A percentile compares a stretch with the other conserved stretches of the same genome.
phyloP scores from a whole-genome alignment of 2,329 filamentous ascomycete species.

The Fusarium caatingaense region DNA sequence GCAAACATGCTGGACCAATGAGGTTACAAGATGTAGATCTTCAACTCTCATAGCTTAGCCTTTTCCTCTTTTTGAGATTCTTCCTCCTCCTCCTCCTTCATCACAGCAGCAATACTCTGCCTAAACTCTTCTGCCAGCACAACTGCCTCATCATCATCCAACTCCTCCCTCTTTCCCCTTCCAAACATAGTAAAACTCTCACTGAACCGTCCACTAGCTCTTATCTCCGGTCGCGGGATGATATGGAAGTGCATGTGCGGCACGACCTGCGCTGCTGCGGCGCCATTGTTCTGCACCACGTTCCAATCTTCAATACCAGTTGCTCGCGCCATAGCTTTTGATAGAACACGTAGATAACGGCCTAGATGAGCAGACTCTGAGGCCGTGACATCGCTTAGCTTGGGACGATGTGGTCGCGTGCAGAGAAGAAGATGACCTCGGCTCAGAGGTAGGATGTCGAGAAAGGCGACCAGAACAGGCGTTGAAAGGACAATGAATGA shows the following conservation, averaged over 20 bases:
- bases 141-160: constrained; percentile 80
- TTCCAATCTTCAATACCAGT: constrained; percentile 90
- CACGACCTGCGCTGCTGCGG: constrained; percentile 89
- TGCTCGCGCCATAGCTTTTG: constrained; percentile 74
- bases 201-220: constrained; percentile 63
- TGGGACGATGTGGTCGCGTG: constrained; percentile 80
- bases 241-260: constrained; percentile 95
- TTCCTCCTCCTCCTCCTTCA: constrained; percentile 53
- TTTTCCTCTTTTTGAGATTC: constrained; percentile 39
- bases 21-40: constrained; percentile 10
- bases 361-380: constrained; percentile 75
- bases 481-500: constrained; percentile 81
- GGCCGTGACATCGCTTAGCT: constrained; percentile 76
- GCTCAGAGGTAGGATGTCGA: constrained; percentile 92
- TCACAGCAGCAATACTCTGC: constrained; percentile 59
- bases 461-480: constrained; percentile 81
- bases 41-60: constrained; percentile 53
- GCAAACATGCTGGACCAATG: constrained; percentile 14
- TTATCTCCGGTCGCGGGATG: constrained; percentile 82
- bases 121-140: constrained; percentile 68
- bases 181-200: constrained; percentile 88
- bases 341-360: constrained; percentile 75
- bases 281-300: constrained; percentile 95
- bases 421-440: constrained; percentile 85
- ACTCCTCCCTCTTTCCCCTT: constrained; percentile 74